Conservation (phyloP, 441 rosid species). For the Rhodomyrtus psidioides region DNA sequence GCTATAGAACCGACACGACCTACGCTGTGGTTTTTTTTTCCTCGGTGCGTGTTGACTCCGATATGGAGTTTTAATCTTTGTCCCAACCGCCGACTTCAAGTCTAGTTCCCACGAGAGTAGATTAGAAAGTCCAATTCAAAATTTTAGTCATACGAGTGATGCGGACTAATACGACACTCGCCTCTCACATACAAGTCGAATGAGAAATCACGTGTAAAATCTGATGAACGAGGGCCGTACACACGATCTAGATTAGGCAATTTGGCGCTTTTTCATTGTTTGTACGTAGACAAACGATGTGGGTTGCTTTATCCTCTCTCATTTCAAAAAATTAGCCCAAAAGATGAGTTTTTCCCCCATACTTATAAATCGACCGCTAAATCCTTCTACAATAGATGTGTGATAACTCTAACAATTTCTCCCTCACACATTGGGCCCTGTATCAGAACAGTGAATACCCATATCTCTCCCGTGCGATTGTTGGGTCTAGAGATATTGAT, state of each 20-base stretch:
- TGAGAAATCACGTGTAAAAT: accelerated
- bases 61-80: too few species aligned
- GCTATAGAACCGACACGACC: not conserved
- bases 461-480: too few species aligned
- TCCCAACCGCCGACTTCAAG: not conserved
- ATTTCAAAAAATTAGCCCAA: too few species aligned
- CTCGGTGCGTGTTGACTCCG: not conserved
- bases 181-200: accelerated
- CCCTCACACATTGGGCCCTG: too few species aligned
- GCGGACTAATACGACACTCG: accelerated
- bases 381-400: too few species aligned
- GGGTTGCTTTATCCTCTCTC: too few species aligned
- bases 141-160: not conserved
- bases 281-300: not conserved
- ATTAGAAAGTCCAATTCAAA: not conserved
- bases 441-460: too few species aligned
- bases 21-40: not conserved
- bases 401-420: too few species aligned
- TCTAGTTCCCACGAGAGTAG: not conserved
- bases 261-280: not conserved
- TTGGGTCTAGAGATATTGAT: too few species aligned
- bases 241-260: accelerated
- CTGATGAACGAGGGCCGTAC: not conserved
- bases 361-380: too few species aligned
- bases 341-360: too few species aligned